Percentiles rank a stretch among this genome's conserved stretches.
Conservation (phyloP, 1,284 basidiomycete species). For the Marasmius oreades region DNA sequence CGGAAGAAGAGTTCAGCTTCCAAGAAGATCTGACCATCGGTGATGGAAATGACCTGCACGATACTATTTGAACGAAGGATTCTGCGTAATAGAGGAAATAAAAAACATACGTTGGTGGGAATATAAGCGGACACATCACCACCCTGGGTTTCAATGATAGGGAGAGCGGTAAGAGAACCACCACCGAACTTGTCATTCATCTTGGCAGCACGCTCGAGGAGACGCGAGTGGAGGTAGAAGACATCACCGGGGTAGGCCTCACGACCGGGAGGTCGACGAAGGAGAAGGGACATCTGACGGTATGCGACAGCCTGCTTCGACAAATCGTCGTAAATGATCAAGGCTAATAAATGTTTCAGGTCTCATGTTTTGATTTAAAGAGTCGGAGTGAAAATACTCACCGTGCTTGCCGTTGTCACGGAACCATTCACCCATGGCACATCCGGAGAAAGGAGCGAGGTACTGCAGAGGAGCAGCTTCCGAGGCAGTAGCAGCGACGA, state of each 20-base stretch:
- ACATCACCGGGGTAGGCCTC: slow-evolving; percentile 99
- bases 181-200: slow-evolving; percentile 98
- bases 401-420: slow-evolving; percentile 98
- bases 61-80: slow-evolving; percentile 10
- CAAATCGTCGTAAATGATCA: slow-evolving; percentile 99
- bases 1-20: slow-evolving; percentile 99
- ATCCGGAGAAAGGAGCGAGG: slow-evolving; percentile 99
- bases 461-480: slow-evolving; percentile 99
- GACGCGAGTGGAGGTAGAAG: slow-evolving; percentile 99
- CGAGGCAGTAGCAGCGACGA: slow-evolving; percentile 98
- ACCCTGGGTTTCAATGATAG: slow-evolving; percentile 99
- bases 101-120: slow-evolving; percentile 67
- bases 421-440: slow-evolving; percentile 99
- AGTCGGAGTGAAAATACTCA: slow-evolving; percentile 29
- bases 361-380: slow-evolving; percentile 14
- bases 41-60: slow-evolving; percentile 90
- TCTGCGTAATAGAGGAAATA: background rate
- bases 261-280: slow-evolving; percentile 99
- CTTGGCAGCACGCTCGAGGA: slow-evolving; percentile 99
- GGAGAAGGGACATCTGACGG: slow-evolving; percentile 99
- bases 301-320: slow-evolving; percentile 99
- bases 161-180: slow-evolving; percentile 96
- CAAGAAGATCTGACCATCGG: slow-evolving; percentile 99
- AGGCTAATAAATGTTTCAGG: slow-evolving; percentile 45
- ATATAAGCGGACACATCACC: slow-evolving; percentile 99